Evolutionary conservation across 306 rosid genomes (phyloP).

Genomic region (Malus sylvestris): DNA sequence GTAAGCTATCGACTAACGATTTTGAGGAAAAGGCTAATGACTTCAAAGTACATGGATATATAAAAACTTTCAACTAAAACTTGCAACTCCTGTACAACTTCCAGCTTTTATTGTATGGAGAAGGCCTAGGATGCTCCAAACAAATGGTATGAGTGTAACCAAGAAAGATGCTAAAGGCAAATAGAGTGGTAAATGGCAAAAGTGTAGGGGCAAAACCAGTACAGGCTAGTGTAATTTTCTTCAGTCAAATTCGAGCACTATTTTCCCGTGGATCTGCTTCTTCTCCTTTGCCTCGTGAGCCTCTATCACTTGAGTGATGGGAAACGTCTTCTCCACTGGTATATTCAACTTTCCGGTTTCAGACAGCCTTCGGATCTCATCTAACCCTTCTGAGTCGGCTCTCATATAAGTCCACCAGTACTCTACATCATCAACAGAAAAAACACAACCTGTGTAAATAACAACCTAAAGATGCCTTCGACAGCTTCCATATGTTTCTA

Average conservation of each 20-base stretch:
- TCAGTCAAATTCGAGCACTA: conserved; percentile 78
- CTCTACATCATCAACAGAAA: conserved; percentile 41
- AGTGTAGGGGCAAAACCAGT: neutral
- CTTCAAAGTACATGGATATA: neutral
- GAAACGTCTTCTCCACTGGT: conserved; percentile 82
- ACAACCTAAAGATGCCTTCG: neutral
- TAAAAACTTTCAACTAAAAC: neutral
- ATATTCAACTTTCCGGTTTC: conserved; percentile 80
- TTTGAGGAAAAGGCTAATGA: neutral
- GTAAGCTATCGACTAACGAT: too few species aligned
- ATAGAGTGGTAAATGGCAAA: neutral
- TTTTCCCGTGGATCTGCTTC: conserved; percentile 65
- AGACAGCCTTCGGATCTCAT: conserved; percentile 61
- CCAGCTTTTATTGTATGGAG: conserved; percentile 12
- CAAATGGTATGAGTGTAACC: neutral
- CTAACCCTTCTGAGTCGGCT: conserved; percentile 78
- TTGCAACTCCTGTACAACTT: neutral
- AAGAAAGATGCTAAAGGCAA: neutral
- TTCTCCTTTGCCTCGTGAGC: conserved; percentile 87
- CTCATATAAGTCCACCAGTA: conserved; percentile 91
- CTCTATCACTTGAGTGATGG: conserved; percentile 67
- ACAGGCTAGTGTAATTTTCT: conserved; percentile 11
- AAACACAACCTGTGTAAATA: neutral
- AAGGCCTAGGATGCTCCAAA: conserved; percentile 6
- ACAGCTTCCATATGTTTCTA: neutral